A percentile compares a stretch with the other conserved stretches of the same genome.
Conservation (phyloP, 768 basidiomycete species). For the Psilocybe tampanensis region DNA sequence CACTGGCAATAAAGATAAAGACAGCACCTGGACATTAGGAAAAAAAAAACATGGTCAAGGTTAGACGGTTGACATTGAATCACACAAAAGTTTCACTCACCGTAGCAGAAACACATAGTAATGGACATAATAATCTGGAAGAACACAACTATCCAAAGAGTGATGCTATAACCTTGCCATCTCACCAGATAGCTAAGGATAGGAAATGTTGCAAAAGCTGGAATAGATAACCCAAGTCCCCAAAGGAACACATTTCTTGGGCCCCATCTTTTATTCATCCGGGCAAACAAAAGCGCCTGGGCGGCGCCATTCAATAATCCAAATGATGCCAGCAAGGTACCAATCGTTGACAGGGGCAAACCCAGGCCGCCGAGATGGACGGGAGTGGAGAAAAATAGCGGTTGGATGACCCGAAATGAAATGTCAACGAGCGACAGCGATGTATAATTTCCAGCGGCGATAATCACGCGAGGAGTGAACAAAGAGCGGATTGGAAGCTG, state of each 20-base stretch:
- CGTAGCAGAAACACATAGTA: conserved; percentile 53
- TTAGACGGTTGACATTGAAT: neutral
- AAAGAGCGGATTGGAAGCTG: conserved; percentile 54
- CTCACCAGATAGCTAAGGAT: conserved; percentile 60
- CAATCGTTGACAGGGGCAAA: conserved; percentile 63
- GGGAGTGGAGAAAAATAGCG: conserved; percentile 75
- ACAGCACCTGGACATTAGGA: conserved; percentile 52
- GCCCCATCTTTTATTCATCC: conserved; percentile 59
- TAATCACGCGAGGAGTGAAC: conserved; percentile 55
- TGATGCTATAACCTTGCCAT: conserved; percentile 42
- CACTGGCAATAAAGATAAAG: conserved; percentile 69
- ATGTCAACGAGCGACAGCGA: conserved; percentile 68
- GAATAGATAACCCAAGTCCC: conserved; percentile 53
- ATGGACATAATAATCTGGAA: conserved; percentile 51
- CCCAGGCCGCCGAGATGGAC: conserved; percentile 70
- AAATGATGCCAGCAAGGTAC: conserved; percentile 59
- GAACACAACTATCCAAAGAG: conserved; percentile 52
- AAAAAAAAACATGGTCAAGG: neutral
- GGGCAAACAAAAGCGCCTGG: conserved; percentile 69
- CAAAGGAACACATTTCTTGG: conserved; percentile 59
- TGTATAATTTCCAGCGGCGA: conserved; percentile 70
- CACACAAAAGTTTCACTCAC: conserved; percentile 37
- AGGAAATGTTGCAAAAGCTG: conserved; percentile 60
- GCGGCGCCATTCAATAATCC: conserved; percentile 69
- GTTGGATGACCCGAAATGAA: conserved; percentile 63